Evolutionary conservation across 2,329 filamentous ascomycete genomes (phyloP), one percentile per base, ranked within the genome.

Genomic region (Fusarium irregulare): DNA sequence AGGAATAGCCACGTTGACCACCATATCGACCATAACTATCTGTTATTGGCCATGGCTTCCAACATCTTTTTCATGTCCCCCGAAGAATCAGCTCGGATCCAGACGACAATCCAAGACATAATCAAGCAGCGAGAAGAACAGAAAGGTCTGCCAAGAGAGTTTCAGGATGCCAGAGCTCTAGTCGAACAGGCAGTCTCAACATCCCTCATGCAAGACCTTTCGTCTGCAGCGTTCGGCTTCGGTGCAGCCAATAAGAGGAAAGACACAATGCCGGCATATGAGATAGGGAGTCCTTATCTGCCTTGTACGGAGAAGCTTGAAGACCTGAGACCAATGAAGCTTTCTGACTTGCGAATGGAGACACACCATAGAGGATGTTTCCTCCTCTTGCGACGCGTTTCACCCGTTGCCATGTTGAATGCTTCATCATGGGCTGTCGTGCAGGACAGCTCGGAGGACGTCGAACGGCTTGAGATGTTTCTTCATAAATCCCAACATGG

Each of bases 401-500:
- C 73, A 9, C 75, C 75, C 1, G 76, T 78, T 2, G 73, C 60
- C 1, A 60, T 71, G 7, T 59, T 76, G 4, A 58, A 72, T 21
- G 53, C 73, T 0, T 74, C 73, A 1, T 77, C 78, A 1, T 79
- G 78, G 78, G 66, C 76, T 0, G 70, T 77, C n/a, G 76, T 81
- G 1, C 76, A 79, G 45, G 75, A 73, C 4, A 73, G 45, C 4
- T 59, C 14, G 7, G 57, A 69, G 5, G 75, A 79, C 4, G 69
- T 64, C 2, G 78, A 76, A 41, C 66, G 76, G 11, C 18, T 80
- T 13, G 78, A 80, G 25, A 18, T 76, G 0, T 78, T 73, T 30
- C 53, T 83, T 21, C 80, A 82, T 42, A 80, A 77, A 64, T 77
- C 65, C 54, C 79, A 25, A 54, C 74, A 51, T 34, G 77, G 78